Evolutionary conservation across 768 basidiomycete species (phyloP), one percentile per base, ranked within the genome.

Genomic region (Xerocomellus amylosporus): DNA sequence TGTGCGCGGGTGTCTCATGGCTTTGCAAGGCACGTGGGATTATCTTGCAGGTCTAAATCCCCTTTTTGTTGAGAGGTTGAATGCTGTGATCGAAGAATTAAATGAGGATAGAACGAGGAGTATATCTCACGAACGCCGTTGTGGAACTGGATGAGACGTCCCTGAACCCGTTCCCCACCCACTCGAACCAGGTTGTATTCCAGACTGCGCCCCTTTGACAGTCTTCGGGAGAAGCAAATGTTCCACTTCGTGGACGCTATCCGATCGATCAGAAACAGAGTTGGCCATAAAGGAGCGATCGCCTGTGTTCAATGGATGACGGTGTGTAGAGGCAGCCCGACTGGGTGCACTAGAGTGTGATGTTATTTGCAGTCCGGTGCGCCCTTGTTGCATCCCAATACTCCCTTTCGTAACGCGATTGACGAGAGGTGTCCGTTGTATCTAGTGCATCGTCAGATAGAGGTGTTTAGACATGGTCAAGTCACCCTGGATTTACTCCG

Each of bases 171-270:
- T 56, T 46, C 68, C 65, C 76, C 79, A 81, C 28, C 75, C 76
- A 22, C 67, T 66, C 46, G 72, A 60, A 42, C 58, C 59, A 31
- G 51, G 64, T 17, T 63, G 60, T 53, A 52, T 54, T 51, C 54
- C 59, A 51, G 57, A 47, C 34, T 51, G 54, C 28, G 55, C 58
- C 47, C 60, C 49, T 58, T 71, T 62, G 44, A 55, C 33, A 39
- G 49, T 28, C 56, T 61, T 61, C 53, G 67, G 63, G 42, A 78
- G 70, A 36, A 89, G 74, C 55, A 88, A 65, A 56, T 80, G 79
- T 64, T 90, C 88, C n/a, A 89, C 85, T 63, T 90, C 88, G 46
- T 83, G 80, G 1, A 81, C 78, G 65, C 87, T 88, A 50, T 83
- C 82, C 31, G 87, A 86, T 31, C 75, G 77, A 64, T 85, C 83